These are phyloP conservation scores for Dryas integrifolia DNA, from an alignment of 331 rosid species.

Conservation along the genomic window DNA sequence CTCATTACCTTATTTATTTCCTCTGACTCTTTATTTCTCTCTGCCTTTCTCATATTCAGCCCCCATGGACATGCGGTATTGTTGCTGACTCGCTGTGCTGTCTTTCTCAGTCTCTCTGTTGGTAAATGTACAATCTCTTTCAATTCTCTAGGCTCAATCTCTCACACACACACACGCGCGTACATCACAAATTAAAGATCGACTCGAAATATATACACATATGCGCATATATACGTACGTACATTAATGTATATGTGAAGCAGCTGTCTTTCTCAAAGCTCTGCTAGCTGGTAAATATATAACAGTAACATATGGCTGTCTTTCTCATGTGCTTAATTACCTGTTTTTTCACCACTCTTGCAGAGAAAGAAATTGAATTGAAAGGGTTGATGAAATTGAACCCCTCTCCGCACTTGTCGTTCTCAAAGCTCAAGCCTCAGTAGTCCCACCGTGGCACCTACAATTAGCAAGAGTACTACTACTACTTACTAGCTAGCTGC, in stretches of 20 bases:
- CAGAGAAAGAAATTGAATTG: not conserved
- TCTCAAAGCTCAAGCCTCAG: not conserved
- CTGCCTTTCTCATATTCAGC: too few relatives aligned
- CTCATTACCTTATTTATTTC: not conserved
- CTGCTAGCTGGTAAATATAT: not conserved
- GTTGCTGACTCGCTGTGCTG: constrained; percentile 19
- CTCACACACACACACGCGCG: not conserved
- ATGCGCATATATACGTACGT: not conserved
- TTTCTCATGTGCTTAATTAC: not conserved
- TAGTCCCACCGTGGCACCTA: not conserved
- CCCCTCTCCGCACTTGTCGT: not conserved
- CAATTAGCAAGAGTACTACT: too few relatives aligned
- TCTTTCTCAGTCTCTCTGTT: constrained; percentile 34
- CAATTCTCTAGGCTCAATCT: constrained; percentile 11
- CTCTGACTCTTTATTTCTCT: not conserved
- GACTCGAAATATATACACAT: not conserved
- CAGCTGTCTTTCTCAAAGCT: constrained; percentile 41
- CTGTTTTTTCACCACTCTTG: not conserved
- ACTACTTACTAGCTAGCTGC: not conserved
- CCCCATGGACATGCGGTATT: constrained; percentile 9
- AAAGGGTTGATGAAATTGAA: not conserved
- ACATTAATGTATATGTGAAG: not conserved
- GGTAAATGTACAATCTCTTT: constrained; percentile 6
- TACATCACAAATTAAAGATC: not conserved
- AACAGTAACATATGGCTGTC: constrained; percentile 13